These are phyloP conservation scores for Lojkania enalia DNA, from an alignment of 2,329 filamentous ascomycete genomes.

Conservation along the genomic window DNA sequence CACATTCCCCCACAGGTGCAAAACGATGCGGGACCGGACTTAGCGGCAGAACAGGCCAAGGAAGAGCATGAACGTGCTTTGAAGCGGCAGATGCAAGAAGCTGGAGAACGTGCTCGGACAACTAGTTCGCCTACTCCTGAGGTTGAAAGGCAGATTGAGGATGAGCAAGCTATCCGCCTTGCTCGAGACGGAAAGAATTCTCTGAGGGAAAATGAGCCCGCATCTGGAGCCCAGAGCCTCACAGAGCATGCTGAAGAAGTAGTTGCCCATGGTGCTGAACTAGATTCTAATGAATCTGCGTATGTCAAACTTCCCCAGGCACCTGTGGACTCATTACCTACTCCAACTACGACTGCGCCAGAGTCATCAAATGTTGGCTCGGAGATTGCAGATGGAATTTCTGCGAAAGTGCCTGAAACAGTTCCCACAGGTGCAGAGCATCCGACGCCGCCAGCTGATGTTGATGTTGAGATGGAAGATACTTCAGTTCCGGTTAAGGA, in stretches of 20 bases:
- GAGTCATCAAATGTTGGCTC: constrained; percentile 32
- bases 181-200: constrained; percentile 37
- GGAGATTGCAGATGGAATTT: constrained; percentile 23
- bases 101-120: constrained; percentile 47
- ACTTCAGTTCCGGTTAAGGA: constrained; percentile 18
- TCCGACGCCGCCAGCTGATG: constrained; percentile 40
- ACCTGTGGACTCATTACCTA: constrained; percentile 40
- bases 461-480: constrained; percentile 40
- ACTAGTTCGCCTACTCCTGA: constrained; percentile 58
- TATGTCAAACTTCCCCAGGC: constrained; percentile 20
- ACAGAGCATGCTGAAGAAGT: constrained; percentile 29
- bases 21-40: constrained; percentile 36
- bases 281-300: constrained; percentile 11
- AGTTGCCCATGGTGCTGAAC: constrained; percentile 13
- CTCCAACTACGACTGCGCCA: constrained; percentile 39
- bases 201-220: constrained; percentile 23
- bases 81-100: constrained; percentile 53
- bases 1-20: constrained; percentile 30
- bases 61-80: constrained; percentile 58
- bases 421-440: constrained; percentile 26
- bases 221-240: constrained; percentile 22
- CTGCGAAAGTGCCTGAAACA: constrained; percentile 14
- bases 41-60: constrained; percentile 51
- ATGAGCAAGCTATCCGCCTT: constrained; percentile 53
- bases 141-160: constrained; percentile 60